phyloP scores from a whole-genome alignment of 2,329 filamentous ascomycete genomes.

The Colletotrichum theobromicola region DNA sequence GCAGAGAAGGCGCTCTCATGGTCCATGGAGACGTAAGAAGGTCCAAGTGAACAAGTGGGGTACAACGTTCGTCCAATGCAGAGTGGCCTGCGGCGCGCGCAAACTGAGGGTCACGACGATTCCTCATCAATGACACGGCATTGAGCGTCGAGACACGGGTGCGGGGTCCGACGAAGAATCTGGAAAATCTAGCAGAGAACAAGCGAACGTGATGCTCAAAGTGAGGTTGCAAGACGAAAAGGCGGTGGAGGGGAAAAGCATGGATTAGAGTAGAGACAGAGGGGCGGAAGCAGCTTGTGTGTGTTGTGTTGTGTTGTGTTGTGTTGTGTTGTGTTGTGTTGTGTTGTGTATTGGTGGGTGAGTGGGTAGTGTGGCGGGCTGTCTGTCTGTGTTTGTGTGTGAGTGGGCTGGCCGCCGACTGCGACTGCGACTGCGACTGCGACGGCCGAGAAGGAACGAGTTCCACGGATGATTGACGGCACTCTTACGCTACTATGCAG shows the following conservation, averaged over 20 bases:
- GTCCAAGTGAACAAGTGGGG: not conserved
- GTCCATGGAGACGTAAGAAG: too few relatives aligned
- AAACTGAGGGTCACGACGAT: not conserved
- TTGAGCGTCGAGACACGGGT: not conserved
- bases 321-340: not conserved
- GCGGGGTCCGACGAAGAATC: not conserved
- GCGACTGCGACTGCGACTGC: not conserved
- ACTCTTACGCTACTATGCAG: not conserved
- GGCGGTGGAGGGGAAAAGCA: not conserved
- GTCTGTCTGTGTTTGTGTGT: not conserved
- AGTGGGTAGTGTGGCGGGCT: not conserved
- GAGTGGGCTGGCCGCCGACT: not conserved
- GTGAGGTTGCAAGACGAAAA: not conserved
- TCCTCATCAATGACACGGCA: not conserved
- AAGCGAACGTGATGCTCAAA: not conserved
- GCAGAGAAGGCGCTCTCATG: not conserved
- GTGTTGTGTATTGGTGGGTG: not conserved
- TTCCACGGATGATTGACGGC: not conserved
- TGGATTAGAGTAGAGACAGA: not conserved
- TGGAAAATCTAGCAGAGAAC: not conserved
- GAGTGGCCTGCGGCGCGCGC: not conserved
- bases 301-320: not conserved
- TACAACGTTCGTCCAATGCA: not conserved
- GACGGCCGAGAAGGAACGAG: not conserved
- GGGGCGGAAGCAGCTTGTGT: not conserved